A percentile compares a stretch with the other conserved stretches of the same genome.
Evolutionary conservation across 495 filamentous ascomycete genomes (phyloP).

Genomic region (Annulohypoxylon nitens): DNA sequence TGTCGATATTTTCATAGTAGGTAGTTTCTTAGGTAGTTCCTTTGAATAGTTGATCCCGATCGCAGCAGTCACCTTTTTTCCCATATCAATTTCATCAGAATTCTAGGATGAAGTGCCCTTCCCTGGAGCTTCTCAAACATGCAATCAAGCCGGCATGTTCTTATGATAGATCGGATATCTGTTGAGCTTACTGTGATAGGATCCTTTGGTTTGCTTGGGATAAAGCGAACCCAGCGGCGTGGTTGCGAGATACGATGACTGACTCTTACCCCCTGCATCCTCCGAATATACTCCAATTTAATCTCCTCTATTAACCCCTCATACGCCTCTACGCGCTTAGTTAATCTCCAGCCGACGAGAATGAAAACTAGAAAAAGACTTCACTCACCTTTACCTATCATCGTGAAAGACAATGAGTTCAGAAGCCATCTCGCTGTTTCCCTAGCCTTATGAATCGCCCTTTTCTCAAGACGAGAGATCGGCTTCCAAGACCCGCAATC

Average conservation of each 20-base stretch:
- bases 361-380: neutral
- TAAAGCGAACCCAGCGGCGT: slow-evolving; percentile 11
- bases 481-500: slow-evolving; percentile 9
- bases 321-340: neutral
- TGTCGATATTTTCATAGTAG: too few species aligned
- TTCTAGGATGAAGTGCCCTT: slow-evolving; percentile 12
- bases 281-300: neutral
- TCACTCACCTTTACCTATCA: slow-evolving; percentile 8
- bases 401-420: slow-evolving; percentile 10
- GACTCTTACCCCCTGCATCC: slow-evolving; percentile 1
- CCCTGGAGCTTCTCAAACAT: slow-evolving; percentile 20
- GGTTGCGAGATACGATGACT: neutral
- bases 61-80: too few species aligned
- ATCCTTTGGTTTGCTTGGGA: neutral
- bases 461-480: neutral
- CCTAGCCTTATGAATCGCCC: neutral
- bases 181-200: slow-evolving; percentile 1
- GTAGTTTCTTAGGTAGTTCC: too few species aligned
- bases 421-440: slow-evolving; percentile 14
- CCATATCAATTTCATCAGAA: too few species aligned
- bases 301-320: slow-evolving; percentile 3
- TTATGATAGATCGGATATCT: slow-evolving; percentile 18
- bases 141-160: neutral
- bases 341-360: neutral
- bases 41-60: too few species aligned